A percentile compares a stretch with the other conserved stretches of the same genome.
These are phyloP conservation scores for Asterella californica DNA, from an alignment of 225 moss, liverwort and hornwort genomes.

Conservation along the genomic window DNA sequence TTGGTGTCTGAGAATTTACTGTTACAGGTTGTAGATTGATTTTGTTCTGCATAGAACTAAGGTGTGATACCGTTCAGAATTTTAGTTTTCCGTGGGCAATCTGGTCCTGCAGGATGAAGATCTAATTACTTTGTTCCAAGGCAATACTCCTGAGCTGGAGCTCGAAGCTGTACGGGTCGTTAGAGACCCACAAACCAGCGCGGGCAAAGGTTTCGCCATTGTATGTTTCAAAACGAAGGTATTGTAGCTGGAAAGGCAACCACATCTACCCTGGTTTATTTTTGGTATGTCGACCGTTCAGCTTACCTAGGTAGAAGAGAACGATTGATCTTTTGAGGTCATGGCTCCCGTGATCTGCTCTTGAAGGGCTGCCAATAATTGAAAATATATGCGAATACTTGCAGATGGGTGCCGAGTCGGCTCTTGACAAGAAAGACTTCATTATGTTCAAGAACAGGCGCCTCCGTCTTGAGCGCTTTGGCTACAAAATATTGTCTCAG, in stretches of 20 bases:
- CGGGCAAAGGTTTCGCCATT: slow-evolving; percentile 90
- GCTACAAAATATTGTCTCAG: slow-evolving; percentile 42
- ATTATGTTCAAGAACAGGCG: slow-evolving; percentile 64
- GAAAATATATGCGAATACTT: neutral
- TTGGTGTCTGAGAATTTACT: neutral
- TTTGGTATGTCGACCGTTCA: neutral
- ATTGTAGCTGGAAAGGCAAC: neutral
- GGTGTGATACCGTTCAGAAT: neutral
- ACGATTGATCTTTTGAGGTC: neutral
- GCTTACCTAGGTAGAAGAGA: neutral
- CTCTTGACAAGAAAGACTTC: slow-evolving; percentile 53
- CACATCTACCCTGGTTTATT: neutral
- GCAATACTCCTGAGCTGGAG: slow-evolving; percentile 57
- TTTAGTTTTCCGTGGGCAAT: neutral
- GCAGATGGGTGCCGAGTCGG: slow-evolving; percentile 75
- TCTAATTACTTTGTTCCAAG: slow-evolving; percentile 56
- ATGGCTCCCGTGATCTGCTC: neutral
- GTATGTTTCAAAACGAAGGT: slow-evolving; percentile 92
- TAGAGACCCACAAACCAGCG: slow-evolving; percentile 87
- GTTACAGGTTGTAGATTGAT: neutral
- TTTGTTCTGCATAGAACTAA: neutral
- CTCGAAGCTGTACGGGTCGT: slow-evolving; percentile 89
- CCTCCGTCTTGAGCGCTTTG: slow-evolving; percentile 74
- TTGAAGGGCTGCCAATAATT: neutral
- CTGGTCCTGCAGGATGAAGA: slow-evolving; percentile 70